Evolutionary conservation across 176 grass and related monocot genomes (phyloP), one percentile per base, ranked within the genome.

Genomic region (Cenchrus americanus): DNA sequence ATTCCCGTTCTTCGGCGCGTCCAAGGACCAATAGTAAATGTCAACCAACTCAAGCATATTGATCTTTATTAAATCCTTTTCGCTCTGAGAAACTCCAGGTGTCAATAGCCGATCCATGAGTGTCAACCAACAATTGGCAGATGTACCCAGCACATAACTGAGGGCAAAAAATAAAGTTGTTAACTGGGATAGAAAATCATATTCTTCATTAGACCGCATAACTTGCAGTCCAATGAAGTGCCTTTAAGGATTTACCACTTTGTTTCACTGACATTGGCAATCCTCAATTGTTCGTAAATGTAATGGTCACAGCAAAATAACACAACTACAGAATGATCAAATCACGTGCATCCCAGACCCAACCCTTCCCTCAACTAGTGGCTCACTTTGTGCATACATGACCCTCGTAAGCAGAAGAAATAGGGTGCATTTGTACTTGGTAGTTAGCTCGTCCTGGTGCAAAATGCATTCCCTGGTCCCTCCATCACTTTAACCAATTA

Each of bases 21-120:
- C 91, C 69, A 94, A 27, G 27, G 91, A 89, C 60, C 79, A 79
- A 84, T 97, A 97, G 83, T 97, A 97, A 84, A 92, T 82, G 73
- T 97, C 85, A 53, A 90, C 82, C 19, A 97, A 88, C 12, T 62
- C 18, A 48, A 92, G 72, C 23, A 97, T 97, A 51, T 92, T 86
- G 22, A 6, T 7, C 30, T 58, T 66, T 68, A 97, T 7, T 1
- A 3, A 37, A 4, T 37, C 3, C 6, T 49, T 80, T 14, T 43
- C 41, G 64, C 74, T 92, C 89, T 11, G 19, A 62, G 44, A 34
- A 86, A 90, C 30, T 27, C 27, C 66, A 14, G 8, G 26, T 62
- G 89, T 94, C 54, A 97, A 78, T 11, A 94, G 52, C 21, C 87
- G 74, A 27, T 97, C 94, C 94, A 97, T 97, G 62, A 79, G 82